Percentiles rank a stretch among this genome's conserved stretches.
phyloP scores from a whole-genome alignment of 106 monocot genomes.

The Vanilla planifolia region DNA sequence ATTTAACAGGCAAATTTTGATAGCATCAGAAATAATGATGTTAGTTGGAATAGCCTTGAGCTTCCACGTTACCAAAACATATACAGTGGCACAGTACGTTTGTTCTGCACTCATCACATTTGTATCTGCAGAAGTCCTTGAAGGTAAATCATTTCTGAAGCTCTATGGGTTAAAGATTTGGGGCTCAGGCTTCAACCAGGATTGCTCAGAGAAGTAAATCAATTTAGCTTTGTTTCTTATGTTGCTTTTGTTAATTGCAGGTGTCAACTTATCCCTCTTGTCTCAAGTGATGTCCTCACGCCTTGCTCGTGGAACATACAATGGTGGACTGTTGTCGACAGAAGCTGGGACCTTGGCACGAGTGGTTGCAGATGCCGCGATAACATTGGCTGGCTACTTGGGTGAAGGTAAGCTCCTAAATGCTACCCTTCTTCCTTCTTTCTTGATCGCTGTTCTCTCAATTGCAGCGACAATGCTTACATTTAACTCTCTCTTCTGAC shows the following conservation, averaged over 20 bases:
- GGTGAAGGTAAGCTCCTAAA: constrained; percentile 64
- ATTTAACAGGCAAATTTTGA: constrained; percentile 75
- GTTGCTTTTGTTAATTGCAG: constrained; percentile 25
- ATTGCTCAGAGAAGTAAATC: no score
- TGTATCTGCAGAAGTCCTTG: constrained; percentile 91
- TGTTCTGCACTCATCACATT: constrained; percentile 76
- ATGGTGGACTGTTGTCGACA: constrained; percentile 81
- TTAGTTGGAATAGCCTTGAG: constrained; percentile 70
- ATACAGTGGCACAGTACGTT: constrained; percentile 77
- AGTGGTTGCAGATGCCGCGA: constrained; percentile 79
- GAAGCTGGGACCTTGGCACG: constrained; percentile 83
- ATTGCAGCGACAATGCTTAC: constrained; percentile 56
- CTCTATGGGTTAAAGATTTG: no score
- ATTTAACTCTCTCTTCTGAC: constrained; percentile 70
- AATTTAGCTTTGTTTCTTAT: no score
- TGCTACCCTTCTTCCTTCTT: constrained; percentile 68
- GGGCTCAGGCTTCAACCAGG: no score
- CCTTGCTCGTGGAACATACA: constrained; percentile 90
- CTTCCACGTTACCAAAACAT: constrained; percentile 56
- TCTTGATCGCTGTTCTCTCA: constrained; percentile 55
- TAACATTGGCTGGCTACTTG: constrained; percentile 79
- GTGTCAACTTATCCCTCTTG: constrained; percentile 81
- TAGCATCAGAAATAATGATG: constrained; percentile 71
- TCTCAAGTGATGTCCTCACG: constrained; percentile 93
- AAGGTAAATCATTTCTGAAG: constrained; percentile 75